Conservation (phyloP, 192 early-diverging fungal genomes). For the Coemansia sp. region DNA sequence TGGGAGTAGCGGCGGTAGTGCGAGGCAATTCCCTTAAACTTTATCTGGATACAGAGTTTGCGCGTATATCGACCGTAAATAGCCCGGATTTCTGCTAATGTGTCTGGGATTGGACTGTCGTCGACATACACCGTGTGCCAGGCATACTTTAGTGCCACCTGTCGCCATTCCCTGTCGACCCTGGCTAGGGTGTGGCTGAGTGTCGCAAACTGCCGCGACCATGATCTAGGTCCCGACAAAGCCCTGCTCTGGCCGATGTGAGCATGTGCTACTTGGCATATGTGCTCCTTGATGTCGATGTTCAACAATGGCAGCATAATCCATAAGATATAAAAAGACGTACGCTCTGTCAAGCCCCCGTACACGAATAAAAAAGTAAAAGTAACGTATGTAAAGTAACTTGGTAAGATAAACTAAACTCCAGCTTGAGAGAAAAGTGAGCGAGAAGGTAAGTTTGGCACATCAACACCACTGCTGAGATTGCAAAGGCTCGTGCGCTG, state of each 20-base stretch:
- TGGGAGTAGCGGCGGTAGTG: conserved; percentile 41
- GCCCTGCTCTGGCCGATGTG: neutral
- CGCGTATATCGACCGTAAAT: conserved; percentile 27
- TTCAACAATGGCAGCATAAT: conserved; percentile 20
- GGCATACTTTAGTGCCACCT: conserved; percentile 28
- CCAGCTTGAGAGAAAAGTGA: neutral
- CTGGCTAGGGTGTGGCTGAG: conserved; percentile 20
- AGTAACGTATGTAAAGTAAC: neutral
- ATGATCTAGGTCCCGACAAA: neutral
- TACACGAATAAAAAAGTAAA: neutral
- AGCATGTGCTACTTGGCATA: conserved; percentile 27
- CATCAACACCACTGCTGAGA: no score
- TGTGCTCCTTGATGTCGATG: conserved; percentile 45
- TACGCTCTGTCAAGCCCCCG: neutral
- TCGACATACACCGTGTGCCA: conserved; percentile 47
- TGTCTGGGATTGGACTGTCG: neutral
- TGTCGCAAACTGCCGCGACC: conserved; percentile 25
- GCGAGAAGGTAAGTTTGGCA: neutral
- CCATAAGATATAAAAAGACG: neutral
- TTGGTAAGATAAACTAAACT: neutral
- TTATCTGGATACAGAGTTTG: conserved; percentile 31
- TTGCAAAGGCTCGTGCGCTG: neutral
- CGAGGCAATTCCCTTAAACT: conserved; percentile 36
- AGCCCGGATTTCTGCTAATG: conserved; percentile 9
- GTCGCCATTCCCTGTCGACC: conserved; percentile 40